These are phyloP conservation scores for Lipomyces yarrowii DNA, from an alignment of 1,139 yeast genomes.

Conservation along the genomic window DNA sequence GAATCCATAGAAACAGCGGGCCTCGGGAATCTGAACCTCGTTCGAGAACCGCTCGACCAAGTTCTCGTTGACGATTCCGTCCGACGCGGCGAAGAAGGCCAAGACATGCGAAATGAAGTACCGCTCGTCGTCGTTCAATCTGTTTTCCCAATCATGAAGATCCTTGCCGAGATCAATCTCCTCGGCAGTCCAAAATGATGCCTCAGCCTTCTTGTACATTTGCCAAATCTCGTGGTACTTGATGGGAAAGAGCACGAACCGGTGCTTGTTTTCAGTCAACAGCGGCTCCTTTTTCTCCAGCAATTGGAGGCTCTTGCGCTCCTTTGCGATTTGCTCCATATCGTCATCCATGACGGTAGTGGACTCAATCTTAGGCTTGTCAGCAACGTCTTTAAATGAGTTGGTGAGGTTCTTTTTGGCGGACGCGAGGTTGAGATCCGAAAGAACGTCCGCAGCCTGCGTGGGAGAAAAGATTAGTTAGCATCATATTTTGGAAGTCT, in stretches of 20 bases:
- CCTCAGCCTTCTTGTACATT: conserved; percentile 98
- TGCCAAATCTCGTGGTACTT: conserved; percentile 98
- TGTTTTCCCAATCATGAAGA: conserved; percentile 83
- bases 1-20: conserved; percentile 97
- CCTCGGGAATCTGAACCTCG: conserved; percentile 96
- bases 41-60: conserved; percentile 95
- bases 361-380: conserved; percentile 24
- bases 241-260: conserved; percentile 96
- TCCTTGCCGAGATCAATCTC: conserved; percentile 96
- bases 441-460: conserved; percentile 44
- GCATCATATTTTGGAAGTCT: too few relatives aligned
- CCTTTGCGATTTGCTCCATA: conserved; percentile 29
- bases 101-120: conserved; percentile 86
- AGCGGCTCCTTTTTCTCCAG: conserved; percentile 88
- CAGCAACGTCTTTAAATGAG: conserved; percentile 34
- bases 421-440: conserved; percentile 39
- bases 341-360: conserved; percentile 31
- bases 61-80: conserved; percentile 96
- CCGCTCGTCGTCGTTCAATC: conserved; percentile 84
- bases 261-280: conserved; percentile 78
- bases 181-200: conserved; percentile 99
- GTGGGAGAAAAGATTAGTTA: neutral
- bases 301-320: conserved; percentile 57
- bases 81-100: conserved; percentile 98
- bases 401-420: conserved; percentile 36